These are phyloP conservation scores for Austroboletus rostrupii DNA, from an alignment of 1,284 basidiomycete genomes.

Conservation along the genomic window DNA sequence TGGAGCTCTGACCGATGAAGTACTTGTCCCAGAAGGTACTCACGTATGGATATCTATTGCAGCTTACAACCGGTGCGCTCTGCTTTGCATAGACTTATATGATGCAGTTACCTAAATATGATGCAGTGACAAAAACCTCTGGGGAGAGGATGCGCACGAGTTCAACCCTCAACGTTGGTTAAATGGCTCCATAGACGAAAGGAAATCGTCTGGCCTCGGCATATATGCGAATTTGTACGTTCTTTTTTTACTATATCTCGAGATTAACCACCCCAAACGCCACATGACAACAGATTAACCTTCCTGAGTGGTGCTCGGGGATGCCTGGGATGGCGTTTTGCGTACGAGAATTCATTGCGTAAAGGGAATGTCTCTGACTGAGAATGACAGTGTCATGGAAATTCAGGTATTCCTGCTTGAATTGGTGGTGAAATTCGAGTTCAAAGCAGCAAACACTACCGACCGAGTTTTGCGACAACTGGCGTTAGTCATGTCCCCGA, in stretches of 20 bases:
- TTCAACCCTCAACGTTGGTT: constrained; percentile 54
- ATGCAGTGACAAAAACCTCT: constrained; percentile 39
- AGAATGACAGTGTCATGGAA: constrained; percentile 36
- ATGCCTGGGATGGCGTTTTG: constrained; percentile 52
- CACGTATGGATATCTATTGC: constrained; percentile 31
- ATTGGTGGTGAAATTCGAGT: constrained; percentile 46
- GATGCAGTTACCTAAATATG: not conserved
- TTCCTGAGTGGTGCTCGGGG: constrained; percentile 40
- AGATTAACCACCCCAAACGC: not conserved
- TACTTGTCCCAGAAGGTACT: constrained; percentile 36
- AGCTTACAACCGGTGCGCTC: constrained; percentile 35
- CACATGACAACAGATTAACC: constrained; percentile 31
- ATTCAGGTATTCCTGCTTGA: constrained; percentile 48
- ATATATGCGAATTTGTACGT: constrained; percentile 47
- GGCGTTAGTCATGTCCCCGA: constrained; percentile 41
- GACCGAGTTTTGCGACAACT: constrained; percentile 35
- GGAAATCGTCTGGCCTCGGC: constrained; percentile 38
- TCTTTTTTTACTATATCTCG: not conserved
- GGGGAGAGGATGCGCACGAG: constrained; percentile 46
- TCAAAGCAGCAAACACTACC: constrained; percentile 36
- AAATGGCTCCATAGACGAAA: constrained; percentile 27
- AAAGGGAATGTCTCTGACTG: not conserved
- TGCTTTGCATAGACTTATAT: not conserved
- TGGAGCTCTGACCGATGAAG: constrained; percentile 33
- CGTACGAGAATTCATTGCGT: not conserved